phyloP scores from a whole-genome alignment of 1,284 basidiomycete genomes.

The Neolentinus lepideus region DNA sequence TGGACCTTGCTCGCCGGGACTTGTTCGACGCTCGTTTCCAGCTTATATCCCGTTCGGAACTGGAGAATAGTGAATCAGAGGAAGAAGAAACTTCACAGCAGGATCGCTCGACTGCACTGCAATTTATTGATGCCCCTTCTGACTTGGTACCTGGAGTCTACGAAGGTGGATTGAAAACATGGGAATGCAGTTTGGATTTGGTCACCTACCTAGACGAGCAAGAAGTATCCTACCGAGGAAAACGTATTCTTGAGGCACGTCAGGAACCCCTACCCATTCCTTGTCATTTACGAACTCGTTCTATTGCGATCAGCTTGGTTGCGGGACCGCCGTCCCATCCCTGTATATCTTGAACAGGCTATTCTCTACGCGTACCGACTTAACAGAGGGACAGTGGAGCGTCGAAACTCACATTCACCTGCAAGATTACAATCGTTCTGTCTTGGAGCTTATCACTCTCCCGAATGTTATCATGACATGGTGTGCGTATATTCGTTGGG shows the following conservation, averaged over 20 bases:
- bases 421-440: constrained; percentile 90
- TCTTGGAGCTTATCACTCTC: constrained; percentile 78
- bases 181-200: constrained; percentile 93
- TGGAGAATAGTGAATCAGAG: constrained; percentile 19
- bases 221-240: constrained; percentile 27
- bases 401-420: constrained; percentile 66
- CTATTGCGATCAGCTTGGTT: constrained; percentile 31
- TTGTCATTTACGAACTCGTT: constrained; percentile 9
- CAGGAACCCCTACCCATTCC: background rate
- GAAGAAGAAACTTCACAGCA: constrained; percentile 10
- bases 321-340: constrained; percentile 86
- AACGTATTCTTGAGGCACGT: constrained; percentile 58
- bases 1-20: constrained; percentile 70
- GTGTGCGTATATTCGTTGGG: constrained; percentile 46
- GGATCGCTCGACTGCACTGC: constrained; percentile 20
- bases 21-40: constrained; percentile 94
- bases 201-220: constrained; percentile 47
- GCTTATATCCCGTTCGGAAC: constrained; percentile 50
- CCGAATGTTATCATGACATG: constrained; percentile 87
- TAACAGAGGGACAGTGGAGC: constrained; percentile 4
- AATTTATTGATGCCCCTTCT: constrained; percentile 75
- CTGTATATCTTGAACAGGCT: constrained; percentile 65
- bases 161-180: constrained; percentile 95
- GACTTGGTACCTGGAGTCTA: constrained; percentile 92
- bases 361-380: constrained; percentile 32